Base-by-base conservation (phyloP, 176 grass and related monocot species). In the Tillandsia leiboldiana region DNA sequence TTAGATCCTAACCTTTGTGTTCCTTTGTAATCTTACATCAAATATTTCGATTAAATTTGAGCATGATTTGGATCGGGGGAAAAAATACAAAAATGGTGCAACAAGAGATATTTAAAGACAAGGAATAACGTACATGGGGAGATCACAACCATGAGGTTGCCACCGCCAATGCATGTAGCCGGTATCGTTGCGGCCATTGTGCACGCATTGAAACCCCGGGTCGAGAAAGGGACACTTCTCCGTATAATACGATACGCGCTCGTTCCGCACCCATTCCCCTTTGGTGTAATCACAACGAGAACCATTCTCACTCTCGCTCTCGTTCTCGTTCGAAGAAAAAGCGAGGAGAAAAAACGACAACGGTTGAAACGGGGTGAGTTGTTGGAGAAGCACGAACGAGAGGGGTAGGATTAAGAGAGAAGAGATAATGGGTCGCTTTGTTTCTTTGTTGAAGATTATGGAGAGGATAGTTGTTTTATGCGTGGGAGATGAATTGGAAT, bases 181-280 rank as follows among this genome's bases (percentile, higher is more conserved):
- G 18, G 65, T 14, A 47, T 77, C 75, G 0, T 17, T 61, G 10
- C 66, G 75, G 17, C 75, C 75, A 51, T 77, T 77, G 18, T 1
- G 20, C 2, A 3, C 18, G 66, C 75, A 77, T 42, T 28, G 29
- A 22, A 77, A 77, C 2, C 75, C 66, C 0, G 53, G 53, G 33
- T 77, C 75, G 7, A 77, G 53, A 65, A 77, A 77, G 11, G 75
- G 66, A 3, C 75, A 77, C 12, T 77, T 65, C 11, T 77, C 75
- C 11, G 52, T 13, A 23, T 77, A 77, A 12, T 29, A 20, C 54
- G 33, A 42, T 42, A 42, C 33, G 33, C 33, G 33, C 33, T 42
- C 33, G 33, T 42, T 42, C 33, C 48, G 2, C 11, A 77, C 75
- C 75, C 75, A 77, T 7, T 13, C 14, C 18, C 66, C 75, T 12